Conservation (phyloP, 345 rosid genomes). For the Iberis pinnata region DNA sequence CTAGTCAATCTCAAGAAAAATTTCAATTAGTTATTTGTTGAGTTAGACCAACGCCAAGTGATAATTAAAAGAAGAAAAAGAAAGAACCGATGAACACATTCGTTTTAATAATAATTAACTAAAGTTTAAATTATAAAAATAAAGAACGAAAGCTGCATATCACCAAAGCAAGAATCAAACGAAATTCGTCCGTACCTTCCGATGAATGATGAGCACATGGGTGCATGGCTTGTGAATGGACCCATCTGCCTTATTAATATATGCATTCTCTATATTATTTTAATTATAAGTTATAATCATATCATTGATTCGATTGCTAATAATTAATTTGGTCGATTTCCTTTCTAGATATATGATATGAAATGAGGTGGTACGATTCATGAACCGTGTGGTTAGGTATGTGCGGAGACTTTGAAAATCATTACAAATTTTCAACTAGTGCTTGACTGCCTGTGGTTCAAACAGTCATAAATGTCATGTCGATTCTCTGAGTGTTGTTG, state of each 20-base stretch:
- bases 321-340: slow-evolving; percentile 13
- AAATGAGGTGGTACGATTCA: slow-evolving; percentile 11
- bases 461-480: neutral
- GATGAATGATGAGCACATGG: slow-evolving; percentile 21
- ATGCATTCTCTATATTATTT: neutral
- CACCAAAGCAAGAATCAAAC: slow-evolving; percentile 21
- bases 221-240: slow-evolving; percentile 15
- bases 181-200: slow-evolving; percentile 25
- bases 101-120: neutral
- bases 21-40: too few relatives aligned
- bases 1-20: too few relatives aligned
- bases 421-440: neutral
- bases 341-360: slow-evolving; percentile 18
- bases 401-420: neutral
- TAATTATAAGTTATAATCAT: neutral
- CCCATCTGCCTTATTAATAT: slow-evolving; percentile 14
- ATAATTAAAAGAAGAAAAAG: too few relatives aligned
- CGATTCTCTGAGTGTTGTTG: neutral
- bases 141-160: slow-evolving; percentile 1
- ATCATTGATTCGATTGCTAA: slow-evolving; percentile 14
- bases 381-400: slow-evolving; percentile 23
- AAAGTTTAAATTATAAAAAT: neutral
- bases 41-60: too few relatives aligned
- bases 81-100: neutral
- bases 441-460: neutral